Base-by-base conservation (phyloP, 2,329 filamentous ascomycete genomes). In the Fusarium floridanum region DNA sequence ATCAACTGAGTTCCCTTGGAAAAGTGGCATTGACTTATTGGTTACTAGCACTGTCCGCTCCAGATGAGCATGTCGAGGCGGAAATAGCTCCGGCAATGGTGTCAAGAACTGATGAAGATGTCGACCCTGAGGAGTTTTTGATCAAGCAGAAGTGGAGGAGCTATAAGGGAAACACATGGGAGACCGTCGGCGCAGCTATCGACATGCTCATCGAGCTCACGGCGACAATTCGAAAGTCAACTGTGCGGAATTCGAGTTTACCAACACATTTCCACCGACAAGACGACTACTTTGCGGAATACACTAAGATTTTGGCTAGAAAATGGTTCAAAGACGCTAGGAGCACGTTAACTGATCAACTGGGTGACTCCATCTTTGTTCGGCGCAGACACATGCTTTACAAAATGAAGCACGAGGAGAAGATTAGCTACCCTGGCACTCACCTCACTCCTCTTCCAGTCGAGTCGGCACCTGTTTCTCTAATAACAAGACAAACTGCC, bases 1-100 rank as follows among this genome's bases (percentile, higher is more conserved):
- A n/a, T 4, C 0, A 9, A 10, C 17, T 20, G 9, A 2, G 9
- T 2, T 2, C 9, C n/a, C 17, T n/a, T 41, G 1, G 8, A 4
- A 41, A 11, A 1, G 9, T 20, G 9, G 17, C 17, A 20, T 9
- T 5, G 9, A 12, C 39, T 20, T 20, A 11, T 9, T 20, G 4
- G 9, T 5, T n/a, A 1, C 17, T 6, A 41, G 39, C 39, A n/a
- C 39, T 41, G 5, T 20, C 39, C 5, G 20, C 17, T 11, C 39
- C 39, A 0, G 39, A 41, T 41, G 39, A 41, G 2, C 4, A 20
- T 41, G 9, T 2, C 5, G 17, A 41, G 3, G 9, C 39, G 6
- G 37, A 41, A 41, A 41, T 3, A 5, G 1, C 9, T 5, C 8
- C 37, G 4, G 8, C 37, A 5, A n/a, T 3, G 8, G 4, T n/a